Conservation (phyloP, 2,329 filamentous ascomycete genomes). For the Fusarium robinianum region DNA sequence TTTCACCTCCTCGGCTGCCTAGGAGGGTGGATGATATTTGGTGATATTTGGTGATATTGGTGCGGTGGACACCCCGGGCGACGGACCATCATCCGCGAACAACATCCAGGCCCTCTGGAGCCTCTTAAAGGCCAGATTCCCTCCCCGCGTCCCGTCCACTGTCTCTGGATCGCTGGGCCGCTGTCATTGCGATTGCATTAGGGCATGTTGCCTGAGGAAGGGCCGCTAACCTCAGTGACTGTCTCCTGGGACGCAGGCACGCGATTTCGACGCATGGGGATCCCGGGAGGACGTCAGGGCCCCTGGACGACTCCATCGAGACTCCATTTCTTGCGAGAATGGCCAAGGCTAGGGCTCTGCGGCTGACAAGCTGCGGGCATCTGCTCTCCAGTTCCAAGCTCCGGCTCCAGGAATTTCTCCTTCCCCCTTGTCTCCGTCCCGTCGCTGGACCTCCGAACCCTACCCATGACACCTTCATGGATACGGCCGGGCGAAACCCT, state of each 20-base stretch:
- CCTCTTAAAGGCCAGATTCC: conserved; percentile 28
- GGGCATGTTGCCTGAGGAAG: conserved; percentile 34
- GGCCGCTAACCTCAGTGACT: conserved; percentile 41
- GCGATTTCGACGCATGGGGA: conserved; percentile 30
- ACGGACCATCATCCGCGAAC: conserved; percentile 31
- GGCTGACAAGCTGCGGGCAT: conserved; percentile 19
- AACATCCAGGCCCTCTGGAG: conserved; percentile 9
- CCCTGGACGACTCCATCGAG: conserved; percentile 24
- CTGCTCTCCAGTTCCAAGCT: conserved; percentile 25
- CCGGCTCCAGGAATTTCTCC: conserved; percentile 36
- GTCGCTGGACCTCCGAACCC: conserved; percentile 23
- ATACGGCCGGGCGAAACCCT: conserved; percentile 22
- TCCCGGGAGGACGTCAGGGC: conserved; percentile 26
- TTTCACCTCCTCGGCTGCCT: conserved; percentile 8
- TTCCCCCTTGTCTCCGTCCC: conserved; percentile 24
- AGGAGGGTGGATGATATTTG: too few species aligned
- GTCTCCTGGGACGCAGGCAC: conserved; percentile 39
- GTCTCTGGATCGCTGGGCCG: conserved; percentile 37
- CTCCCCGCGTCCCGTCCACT: conserved; percentile 31
- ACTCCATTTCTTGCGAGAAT: conserved; percentile 19
- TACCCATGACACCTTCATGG: conserved; percentile 31
- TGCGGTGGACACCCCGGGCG: conserved; percentile 30
- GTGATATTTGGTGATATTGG: conserved; percentile 24
- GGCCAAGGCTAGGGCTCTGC: conserved; percentile 18
- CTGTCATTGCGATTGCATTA: conserved; percentile 40